Evolutionary conservation across 1,139 yeast genomes (phyloP), one percentile per base, ranked within the genome.

Genomic region (Debaryomycetaceae sp.): DNA sequence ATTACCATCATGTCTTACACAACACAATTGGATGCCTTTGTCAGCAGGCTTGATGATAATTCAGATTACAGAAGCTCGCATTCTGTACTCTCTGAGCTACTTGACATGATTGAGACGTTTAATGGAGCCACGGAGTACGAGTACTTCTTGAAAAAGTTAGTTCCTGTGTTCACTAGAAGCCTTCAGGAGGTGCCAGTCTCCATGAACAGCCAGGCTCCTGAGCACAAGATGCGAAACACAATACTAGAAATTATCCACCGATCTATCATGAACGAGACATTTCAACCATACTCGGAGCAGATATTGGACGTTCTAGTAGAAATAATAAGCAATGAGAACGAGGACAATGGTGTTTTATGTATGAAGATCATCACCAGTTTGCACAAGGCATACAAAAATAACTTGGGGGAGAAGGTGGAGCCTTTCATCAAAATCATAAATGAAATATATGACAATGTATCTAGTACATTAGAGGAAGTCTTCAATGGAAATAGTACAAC

Each of bases 291-390:
- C 60, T 81, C 91, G 0, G 70, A 72, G 38, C 72, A 75, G 34
- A 77, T 90, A 24, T 69, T 87, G 56, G 83, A 80, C 38, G 68
- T 76, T n/a, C 68, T 91, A 46, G 80, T 84, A 57, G 66, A 68
- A 33, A 70, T 87, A 14, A 70, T 93, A 48, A 80, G 78, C 22
- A 73, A 68, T 14, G 99, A 95, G 60, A 93, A 95, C 60, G 99
- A 95, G 65, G 98, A 91, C 53, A 93, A 93, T 60, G 99, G 98
- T 41, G 90, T 90, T 1, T 73, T 90, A 45, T 87, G 96, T 61
- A 85, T 91, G 86, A 91, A 89, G 62, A 84, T 90, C 45, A 76
- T 91, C 45, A 89, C 98, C n/a, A 80, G 87, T 40, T 70, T 93
- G 46, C 97, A 91, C 67, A 86, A 95, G 62, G 81, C 95, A 0